Conservation (phyloP, 2,329 filamentous ascomycete genomes). For the Botryotinia calthae region DNA sequence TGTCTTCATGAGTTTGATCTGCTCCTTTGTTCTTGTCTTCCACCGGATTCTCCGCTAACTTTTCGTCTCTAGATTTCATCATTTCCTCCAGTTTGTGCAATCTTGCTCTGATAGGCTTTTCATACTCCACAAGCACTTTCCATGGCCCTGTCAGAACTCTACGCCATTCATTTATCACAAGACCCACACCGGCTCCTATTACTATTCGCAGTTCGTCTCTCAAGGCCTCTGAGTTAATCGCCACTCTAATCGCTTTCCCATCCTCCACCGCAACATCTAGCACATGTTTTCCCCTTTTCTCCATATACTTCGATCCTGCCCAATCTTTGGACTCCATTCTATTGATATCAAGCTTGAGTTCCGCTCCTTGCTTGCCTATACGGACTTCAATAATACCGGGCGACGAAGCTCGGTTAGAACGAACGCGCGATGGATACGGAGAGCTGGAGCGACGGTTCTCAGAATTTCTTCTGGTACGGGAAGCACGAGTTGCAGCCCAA, state of each 20-base stretch:
- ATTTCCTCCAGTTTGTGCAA: background rate
- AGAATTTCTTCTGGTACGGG: constrained; percentile 37
- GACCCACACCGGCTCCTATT: background rate
- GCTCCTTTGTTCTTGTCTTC: background rate
- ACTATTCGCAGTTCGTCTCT: background rate
- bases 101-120: background rate
- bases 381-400: constrained; percentile 1
- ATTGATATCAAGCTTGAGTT: constrained; percentile 5
- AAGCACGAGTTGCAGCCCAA: constrained; percentile 65
- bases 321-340: constrained; percentile 2
- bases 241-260: background rate
- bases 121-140: constrained; percentile 11
- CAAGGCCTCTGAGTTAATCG: constrained; percentile 12
- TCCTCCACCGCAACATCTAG: constrained; percentile 17
- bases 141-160: constrained; percentile 6
- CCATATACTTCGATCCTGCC: background rate
- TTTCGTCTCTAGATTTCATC: background rate
- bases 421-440: background rate
- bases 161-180: background rate
- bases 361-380: background rate
- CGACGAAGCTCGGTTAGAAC: background rate
- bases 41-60: fast-evolving
- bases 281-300: constrained; percentile 6
- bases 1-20: too few relatives aligned
- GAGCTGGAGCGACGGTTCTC: background rate